Evolutionary conservation across 352 stramenopile genomes (phyloP).

Genomic region (Peronosclerospora sorghi): DNA sequence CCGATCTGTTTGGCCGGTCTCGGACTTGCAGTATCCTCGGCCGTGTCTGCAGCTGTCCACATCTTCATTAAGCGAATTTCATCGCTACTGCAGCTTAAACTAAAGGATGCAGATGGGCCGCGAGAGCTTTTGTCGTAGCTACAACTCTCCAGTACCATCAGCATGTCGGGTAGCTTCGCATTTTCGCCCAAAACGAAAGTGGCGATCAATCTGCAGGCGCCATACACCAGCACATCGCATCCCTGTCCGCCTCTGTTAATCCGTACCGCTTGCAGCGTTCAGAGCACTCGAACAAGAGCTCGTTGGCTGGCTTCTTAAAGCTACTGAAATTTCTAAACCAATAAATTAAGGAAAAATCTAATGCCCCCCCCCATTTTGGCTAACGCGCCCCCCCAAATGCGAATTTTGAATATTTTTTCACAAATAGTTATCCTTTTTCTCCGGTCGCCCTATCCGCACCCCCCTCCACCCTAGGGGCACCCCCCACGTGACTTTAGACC

Average conservation of each 20-base stretch:
- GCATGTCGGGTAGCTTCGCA: conserved; percentile 12
- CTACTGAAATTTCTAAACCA: too few species aligned
- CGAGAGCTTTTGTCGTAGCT: conserved; percentile 17
- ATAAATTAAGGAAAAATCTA: too few species aligned
- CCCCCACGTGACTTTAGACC: too few species aligned
- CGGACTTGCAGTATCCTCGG: conserved; percentile 19
- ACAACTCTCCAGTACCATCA: conserved; percentile 7
- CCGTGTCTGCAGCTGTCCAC: conserved; percentile 10
- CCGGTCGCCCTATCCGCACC: too few species aligned
- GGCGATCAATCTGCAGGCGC: conserved; percentile 17
- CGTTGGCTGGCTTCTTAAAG: conserved; percentile 15
- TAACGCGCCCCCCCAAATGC: too few species aligned
- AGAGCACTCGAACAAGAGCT: conserved; percentile 17
- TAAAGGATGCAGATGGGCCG: conserved; percentile 9
- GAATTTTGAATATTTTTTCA: too few species aligned
- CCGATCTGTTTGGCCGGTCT: conserved; percentile 15
- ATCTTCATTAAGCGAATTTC: conserved; percentile 11
- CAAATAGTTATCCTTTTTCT: too few species aligned
- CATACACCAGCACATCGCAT: conserved; percentile 19
- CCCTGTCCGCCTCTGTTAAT: conserved; percentile 26
- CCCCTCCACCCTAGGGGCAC: too few species aligned
- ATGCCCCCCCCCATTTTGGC: too few species aligned
- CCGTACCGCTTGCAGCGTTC: conserved; percentile 16
- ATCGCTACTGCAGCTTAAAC: conserved; percentile 6
- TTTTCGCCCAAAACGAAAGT: conserved; percentile 19